These are phyloP conservation scores for Pleurotus pulmonarius DNA, from an alignment of 768 basidiomycete species.

Conservation along the genomic window DNA sequence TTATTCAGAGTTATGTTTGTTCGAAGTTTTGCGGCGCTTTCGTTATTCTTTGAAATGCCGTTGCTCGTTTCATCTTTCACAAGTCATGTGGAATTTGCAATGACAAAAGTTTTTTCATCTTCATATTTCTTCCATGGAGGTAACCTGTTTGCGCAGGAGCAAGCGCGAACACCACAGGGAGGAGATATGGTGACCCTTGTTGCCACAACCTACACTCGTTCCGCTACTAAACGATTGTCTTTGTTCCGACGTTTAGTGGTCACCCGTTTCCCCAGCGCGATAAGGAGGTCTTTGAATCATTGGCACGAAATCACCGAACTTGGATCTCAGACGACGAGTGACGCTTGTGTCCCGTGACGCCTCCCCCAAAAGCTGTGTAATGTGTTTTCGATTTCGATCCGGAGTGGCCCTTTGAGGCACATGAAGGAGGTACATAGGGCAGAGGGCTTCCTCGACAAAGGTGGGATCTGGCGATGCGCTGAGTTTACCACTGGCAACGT, in stretches of 20 bases:
- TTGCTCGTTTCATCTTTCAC: not conserved
- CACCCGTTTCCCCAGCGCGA: not conserved
- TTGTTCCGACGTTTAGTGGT: slow-evolving; percentile 6
- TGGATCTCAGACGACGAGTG: slow-evolving; percentile 9
- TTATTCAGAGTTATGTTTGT: not conserved
- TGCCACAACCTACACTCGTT: slow-evolving; percentile 2
- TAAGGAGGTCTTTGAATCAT: not conserved
- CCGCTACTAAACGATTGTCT: not conserved
- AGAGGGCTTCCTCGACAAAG: slow-evolving; percentile 4
- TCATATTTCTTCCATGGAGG: slow-evolving; percentile 1
- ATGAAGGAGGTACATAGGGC: slow-evolving; percentile 7
- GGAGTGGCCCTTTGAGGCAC: slow-evolving; percentile 8
- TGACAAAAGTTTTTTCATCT: not conserved
- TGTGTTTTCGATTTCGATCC: slow-evolving; percentile 9
- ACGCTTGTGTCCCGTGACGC: slow-evolving; percentile 4
- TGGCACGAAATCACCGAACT: slow-evolving; percentile 7
- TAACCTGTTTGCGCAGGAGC: not conserved
- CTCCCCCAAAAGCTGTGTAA: slow-evolving; percentile 3
- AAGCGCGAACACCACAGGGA: slow-evolving; percentile 5
- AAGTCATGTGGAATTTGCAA: slow-evolving; percentile 1
- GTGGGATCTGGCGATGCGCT: slow-evolving; percentile 2
- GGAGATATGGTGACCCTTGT: slow-evolving; percentile 3
- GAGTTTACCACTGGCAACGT: slow-evolving; percentile 6
- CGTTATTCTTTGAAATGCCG: not conserved
- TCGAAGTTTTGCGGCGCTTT: not conserved